Evolutionary conservation across 805 yeast species (phyloP).

Genomic region (Nakazawaea pomicola): DNA sequence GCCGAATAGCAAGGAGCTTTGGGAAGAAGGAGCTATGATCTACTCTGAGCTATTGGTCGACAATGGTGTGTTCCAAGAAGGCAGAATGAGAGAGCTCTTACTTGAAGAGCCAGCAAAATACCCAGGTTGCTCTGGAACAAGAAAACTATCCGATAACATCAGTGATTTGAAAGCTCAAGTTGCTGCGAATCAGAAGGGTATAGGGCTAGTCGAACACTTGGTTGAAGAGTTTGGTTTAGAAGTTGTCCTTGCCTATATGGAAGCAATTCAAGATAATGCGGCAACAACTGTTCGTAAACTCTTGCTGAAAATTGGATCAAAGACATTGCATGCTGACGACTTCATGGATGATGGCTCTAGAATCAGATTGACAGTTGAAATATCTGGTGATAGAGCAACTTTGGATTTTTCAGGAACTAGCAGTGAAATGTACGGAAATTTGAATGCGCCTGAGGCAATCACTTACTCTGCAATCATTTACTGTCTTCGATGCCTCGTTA

Average conservation of each 20-base stretch:
- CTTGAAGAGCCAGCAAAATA: slow-evolving; percentile 70
- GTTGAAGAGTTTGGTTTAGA: slow-evolving; percentile 58
- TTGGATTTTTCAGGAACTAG: slow-evolving; percentile 88
- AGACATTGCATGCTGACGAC: slow-evolving; percentile 49
- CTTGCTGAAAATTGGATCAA: slow-evolving; percentile 34
- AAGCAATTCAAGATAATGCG: slow-evolving; percentile 77
- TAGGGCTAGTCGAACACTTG: slow-evolving; percentile 53
- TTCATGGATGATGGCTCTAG: slow-evolving; percentile 79
- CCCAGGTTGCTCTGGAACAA: slow-evolving; percentile 87
- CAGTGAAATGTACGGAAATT: slow-evolving; percentile 81
- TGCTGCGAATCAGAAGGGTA: slow-evolving; percentile 87
- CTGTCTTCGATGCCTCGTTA: slow-evolving; percentile 78
- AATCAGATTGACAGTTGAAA: slow-evolving; percentile 50
- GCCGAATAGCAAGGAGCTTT: slow-evolving; percentile 77
- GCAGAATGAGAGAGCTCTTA: slow-evolving; percentile 54
- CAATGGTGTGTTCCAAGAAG: slow-evolving; percentile 72
- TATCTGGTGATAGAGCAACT: slow-evolving; percentile 46
- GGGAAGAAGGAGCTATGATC: slow-evolving; percentile 90
- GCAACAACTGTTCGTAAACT: slow-evolving; percentile 60
- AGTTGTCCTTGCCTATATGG: slow-evolving; percentile 68
- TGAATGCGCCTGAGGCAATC: slow-evolving; percentile 91
- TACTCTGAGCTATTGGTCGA: slow-evolving; percentile 70
- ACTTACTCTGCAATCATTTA: slow-evolving; percentile 86
- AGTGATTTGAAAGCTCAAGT: slow-evolving; percentile 83
- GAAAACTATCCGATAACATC: slow-evolving; percentile 77